Evolutionary conservation across 345 rosid genomes (phyloP).

Genomic region (Dimocarpus longan): DNA sequence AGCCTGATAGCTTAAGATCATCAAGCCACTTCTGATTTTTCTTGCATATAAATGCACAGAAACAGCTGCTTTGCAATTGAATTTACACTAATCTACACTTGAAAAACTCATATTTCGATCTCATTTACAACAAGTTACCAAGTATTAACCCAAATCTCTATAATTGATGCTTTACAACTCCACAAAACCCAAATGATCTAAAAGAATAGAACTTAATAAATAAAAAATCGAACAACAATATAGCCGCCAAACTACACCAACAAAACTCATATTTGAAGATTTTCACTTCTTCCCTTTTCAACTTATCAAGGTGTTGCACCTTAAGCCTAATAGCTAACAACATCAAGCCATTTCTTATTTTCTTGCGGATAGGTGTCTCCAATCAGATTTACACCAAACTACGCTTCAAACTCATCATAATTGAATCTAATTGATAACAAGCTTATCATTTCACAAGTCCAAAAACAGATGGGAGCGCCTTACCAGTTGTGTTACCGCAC

Average conservation of each 20-base stretch:
- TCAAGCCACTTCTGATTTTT: background rate
- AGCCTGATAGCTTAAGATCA: background rate
- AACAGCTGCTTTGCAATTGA: background rate
- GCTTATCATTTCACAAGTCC: background rate
- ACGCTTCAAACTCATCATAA: too few species aligned
- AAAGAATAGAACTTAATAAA: too few species aligned
- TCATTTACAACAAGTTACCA: background rate
- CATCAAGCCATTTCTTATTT: background rate
- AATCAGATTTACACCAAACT: too few species aligned
- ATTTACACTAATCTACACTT: background rate
- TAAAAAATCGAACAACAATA: too few species aligned
- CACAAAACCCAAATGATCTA: too few species aligned
- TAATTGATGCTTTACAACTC: too few species aligned
- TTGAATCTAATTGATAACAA: too few species aligned
- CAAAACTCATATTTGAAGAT: background rate
- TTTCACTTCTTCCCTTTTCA: background rate
- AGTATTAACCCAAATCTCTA: too few species aligned
- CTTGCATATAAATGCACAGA: background rate
- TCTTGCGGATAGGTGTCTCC: background rate
- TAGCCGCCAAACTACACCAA: background rate
- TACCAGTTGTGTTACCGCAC: conserved; percentile 28
- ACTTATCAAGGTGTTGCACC: background rate
- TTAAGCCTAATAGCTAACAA: background rate
- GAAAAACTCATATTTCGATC: background rate
- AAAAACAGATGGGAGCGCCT: conserved; percentile 3